Evolutionary conservation across 1,284 basidiomycete genomes (phyloP), one percentile per base, ranked within the genome.

Genomic region (Cerioporus squamosus): DNA sequence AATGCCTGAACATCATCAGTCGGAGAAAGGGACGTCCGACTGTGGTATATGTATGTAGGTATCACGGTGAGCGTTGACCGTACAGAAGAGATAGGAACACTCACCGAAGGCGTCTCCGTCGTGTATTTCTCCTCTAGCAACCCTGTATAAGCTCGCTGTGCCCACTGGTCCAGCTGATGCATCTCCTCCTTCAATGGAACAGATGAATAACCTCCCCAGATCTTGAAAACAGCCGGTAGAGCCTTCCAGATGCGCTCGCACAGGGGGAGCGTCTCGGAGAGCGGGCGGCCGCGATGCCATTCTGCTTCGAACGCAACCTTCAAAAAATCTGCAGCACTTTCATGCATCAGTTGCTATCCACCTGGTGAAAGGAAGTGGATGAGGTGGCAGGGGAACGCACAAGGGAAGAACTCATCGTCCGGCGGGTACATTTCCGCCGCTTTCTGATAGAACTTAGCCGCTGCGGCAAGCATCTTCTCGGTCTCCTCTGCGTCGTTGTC

Each of bases 101-200:
- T 58, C 57, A 65, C 65, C 59, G 65, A 56, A 9, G 61, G 55
- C 18, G 63, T 66, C 14, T 63, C 61, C 61, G 60, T 51, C 17
- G 59, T 57, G 42, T 57, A 61, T 33, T 36, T 55, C 20, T 40
- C 60, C 36, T 63, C 63, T 22, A 65, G 26, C 24, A 65, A 42
- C 20, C 63, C 61, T 14, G 40, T 54, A 29, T 61, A 60, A 14
- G 61, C 64, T n/a, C 49, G 49, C 29, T 49, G 20, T 44, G 61
- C 57, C 50, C 58, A 65, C 43, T 23, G 29, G 23, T 52, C 46
- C 12, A 63, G 40, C 59, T 61, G 57, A 17, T 12, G 44, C 24
- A 65, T 47, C 44, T 59, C 51, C 18, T 29, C 33, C 20, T 18
- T 36, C 10, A 64, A 51, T 29, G 24, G 42, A 4, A 43, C 42